phyloP scores from a whole-genome alignment of 1,139 yeast species.

The Suhomyces choctaworum region DNA sequence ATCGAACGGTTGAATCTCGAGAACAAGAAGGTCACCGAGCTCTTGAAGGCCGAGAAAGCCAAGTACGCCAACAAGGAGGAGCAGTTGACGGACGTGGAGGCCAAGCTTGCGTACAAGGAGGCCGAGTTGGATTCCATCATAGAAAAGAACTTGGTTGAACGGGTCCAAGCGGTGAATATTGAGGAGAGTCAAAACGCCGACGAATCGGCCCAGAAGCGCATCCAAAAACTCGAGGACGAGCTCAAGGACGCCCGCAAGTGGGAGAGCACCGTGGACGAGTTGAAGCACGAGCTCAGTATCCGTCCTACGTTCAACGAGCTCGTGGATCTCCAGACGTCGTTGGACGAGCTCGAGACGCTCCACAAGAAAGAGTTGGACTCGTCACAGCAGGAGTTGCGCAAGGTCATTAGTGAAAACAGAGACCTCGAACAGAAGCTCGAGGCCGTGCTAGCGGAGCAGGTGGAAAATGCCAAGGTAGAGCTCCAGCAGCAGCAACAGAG shows the following conservation, averaged over 20 bases:
- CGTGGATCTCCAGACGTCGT: constrained; percentile 24
- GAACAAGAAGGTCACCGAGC: constrained; percentile 14
- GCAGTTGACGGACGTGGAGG: constrained; percentile 7
- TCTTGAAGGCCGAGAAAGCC: constrained; percentile 2
- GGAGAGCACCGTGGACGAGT: constrained; percentile 22
- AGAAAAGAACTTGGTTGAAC: constrained; percentile 16
- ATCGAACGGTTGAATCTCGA: constrained; percentile 31
- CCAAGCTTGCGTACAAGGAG: constrained; percentile 16
- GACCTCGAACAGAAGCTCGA: constrained; percentile 22
- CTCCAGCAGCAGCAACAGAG: constrained; percentile 1
- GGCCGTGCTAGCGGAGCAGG: constrained; percentile 15
- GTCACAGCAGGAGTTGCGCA: constrained; percentile 30
- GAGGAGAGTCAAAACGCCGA: constrained; percentile 7
- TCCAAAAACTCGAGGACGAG: constrained; percentile 11
- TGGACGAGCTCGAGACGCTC: constrained; percentile 26
- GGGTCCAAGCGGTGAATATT: constrained; percentile 13
- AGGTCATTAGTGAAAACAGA: constrained; percentile 22
- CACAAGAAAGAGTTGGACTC: constrained; percentile 34
- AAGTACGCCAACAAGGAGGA: constrained; percentile 3
- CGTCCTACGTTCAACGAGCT: constrained; percentile 28
- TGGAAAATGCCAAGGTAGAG: constrained; percentile 16
- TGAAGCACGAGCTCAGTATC: constrained; percentile 27
- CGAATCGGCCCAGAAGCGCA: constrained; percentile 2
- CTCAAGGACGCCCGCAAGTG: constrained; percentile 10
- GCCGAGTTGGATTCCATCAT: constrained; percentile 16